phyloP scores from a whole-genome alignment of 208 protist genomes.

The Leishmania amazonensis region DNA sequence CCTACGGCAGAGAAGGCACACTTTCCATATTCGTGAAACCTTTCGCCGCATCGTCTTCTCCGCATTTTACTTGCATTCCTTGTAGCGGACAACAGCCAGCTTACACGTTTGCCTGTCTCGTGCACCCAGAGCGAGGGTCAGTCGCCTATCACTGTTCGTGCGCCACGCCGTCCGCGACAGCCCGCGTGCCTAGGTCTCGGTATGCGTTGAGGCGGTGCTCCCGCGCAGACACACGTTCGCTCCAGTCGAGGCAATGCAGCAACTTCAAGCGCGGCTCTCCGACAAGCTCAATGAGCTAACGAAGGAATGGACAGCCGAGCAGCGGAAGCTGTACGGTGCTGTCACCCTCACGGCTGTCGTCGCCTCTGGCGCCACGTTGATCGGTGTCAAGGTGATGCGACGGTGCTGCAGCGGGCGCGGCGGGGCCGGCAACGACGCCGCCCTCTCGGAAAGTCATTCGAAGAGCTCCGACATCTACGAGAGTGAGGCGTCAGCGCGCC shows the following conservation, averaged over 20 bases:
- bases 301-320: conserved; percentile 21
- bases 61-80: background rate
- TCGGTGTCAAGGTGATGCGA: background rate
- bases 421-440: background rate
- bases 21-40: background rate
- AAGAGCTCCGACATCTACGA: conserved; percentile 72
- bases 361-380: conserved; percentile 6
- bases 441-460: conserved; percentile 10
- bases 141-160: background rate
- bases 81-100: background rate
- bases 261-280: background rate
- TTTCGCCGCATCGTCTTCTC: background rate
- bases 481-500: conserved; percentile 48
- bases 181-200: background rate
- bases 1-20: background rate
- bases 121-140: background rate
- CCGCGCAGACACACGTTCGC: background rate
- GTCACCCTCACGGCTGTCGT: conserved; percentile 16
- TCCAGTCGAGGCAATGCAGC: background rate
- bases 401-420: background rate
- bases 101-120: background rate
- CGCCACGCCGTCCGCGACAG: background rate
- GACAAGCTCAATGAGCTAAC: conserved; percentile 2
- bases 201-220: background rate
- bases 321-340: conserved; percentile 14